Base-by-base conservation (phyloP, 371 early-diverging fungal species). In the Mucor irregularis region DNA sequence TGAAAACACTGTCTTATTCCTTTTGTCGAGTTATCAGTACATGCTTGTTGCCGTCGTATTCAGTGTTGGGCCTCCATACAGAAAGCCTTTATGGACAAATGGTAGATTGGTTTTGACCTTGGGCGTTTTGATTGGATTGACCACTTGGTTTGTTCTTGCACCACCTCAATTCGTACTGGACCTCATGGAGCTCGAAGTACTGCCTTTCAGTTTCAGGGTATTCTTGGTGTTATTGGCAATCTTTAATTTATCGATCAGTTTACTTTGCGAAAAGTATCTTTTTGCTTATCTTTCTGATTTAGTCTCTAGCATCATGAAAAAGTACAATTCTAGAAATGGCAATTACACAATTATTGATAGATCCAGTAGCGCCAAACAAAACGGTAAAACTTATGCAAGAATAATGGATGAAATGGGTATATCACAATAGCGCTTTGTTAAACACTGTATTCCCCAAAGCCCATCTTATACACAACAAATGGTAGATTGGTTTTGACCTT, bases 11-110 rank as follows among this genome's bases (percentile, higher is more conserved):
- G 86, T 82, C 4, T 76, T 99, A 46, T 99, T 98, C 68, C 59
- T 94, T 51, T 38, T 93, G 5, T 91, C 94, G 14, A 88, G 89
- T 50, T 99, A 87, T 69, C 97, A 96, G 75, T 99, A 99, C 72
- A 78, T 97, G 21, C 70, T 89, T 7, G 84, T 91, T 13, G 98
- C 95, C 1, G 77, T 90, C 24, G 93, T 95, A 17, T 95, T 96
- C 61, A 94, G 92, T 71, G 92, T 91, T 3, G 99, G 99, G 0
- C 92, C 93, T 19, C 99, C 98, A 1, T 97, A 94, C 58, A 85
- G 97, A 34, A 81, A 90, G 66, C 74, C 90, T 0, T 75, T 93
- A 45, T 79, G 81, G 64, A 86, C 82, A 24, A 99, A 97, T 73
- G 74, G 89, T 85, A 68, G 77, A 10, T 85, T 90, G 49, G 64